Percentiles rank a stretch among this genome's conserved stretches.
These are phyloP conservation scores for Striga asiatica DNA, from an alignment of 257 asterid genomes.

Conservation along the genomic window DNA sequence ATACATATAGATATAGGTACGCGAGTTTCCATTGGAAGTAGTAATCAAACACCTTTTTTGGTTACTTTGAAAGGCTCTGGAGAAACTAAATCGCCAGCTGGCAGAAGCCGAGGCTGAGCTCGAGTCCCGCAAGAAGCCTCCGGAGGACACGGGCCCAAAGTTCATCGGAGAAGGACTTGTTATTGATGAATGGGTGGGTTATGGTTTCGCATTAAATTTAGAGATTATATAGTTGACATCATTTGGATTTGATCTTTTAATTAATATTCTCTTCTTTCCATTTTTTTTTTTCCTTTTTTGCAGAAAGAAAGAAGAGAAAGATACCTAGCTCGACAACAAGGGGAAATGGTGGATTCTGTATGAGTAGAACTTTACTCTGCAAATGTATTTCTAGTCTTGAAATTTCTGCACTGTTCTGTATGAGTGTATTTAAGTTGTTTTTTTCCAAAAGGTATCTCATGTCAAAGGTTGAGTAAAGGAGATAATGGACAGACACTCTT, in stretches of 20 bases:
- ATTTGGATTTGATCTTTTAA: not conserved
- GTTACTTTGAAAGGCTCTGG: slow-evolving; percentile 52
- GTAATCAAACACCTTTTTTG: slow-evolving; percentile 1
- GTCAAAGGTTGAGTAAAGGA: slow-evolving; percentile 18
- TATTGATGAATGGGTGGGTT: slow-evolving; percentile 83
- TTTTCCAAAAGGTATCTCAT: too few relatives aligned
- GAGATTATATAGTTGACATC: not conserved
- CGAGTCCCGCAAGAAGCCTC: slow-evolving; percentile 77
- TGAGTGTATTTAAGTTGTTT: slow-evolving; percentile 19
- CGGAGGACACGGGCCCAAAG: slow-evolving; percentile 61
- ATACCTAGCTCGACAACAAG: slow-evolving; percentile 87
- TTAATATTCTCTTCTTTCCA: not conserved
- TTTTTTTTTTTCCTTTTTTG: not conserved
- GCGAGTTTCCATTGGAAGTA: slow-evolving; percentile 3
- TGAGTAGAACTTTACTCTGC: slow-evolving; percentile 20
- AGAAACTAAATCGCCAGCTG: slow-evolving; percentile 59
- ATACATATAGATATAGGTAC: too few relatives aligned
- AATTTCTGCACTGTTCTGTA: slow-evolving; percentile 15
- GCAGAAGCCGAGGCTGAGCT: slow-evolving; percentile 89
- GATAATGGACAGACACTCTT: slow-evolving; percentile 2
- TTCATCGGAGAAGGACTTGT: slow-evolving; percentile 90
- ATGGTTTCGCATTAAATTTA: not conserved
- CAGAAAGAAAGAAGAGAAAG: slow-evolving; percentile 98
- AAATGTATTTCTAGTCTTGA: not conserved
- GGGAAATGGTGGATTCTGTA: slow-evolving; percentile 64